A percentile compares a stretch with the other conserved stretches of the same genome.
Conservation (phyloP, 2,329 filamentous ascomycete species). For the Helotiales sp. region DNA sequence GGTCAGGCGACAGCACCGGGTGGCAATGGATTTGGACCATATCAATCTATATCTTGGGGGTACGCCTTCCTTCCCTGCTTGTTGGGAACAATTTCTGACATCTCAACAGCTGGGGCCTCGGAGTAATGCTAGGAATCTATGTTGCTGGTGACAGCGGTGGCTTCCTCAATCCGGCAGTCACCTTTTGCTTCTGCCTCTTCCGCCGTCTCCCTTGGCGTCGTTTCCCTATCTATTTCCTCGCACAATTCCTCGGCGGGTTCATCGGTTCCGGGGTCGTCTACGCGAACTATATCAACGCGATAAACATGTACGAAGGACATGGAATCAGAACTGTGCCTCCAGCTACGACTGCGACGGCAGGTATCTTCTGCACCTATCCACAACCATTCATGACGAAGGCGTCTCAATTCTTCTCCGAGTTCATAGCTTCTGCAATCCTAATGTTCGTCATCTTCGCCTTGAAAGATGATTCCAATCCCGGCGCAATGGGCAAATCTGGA, state of each 20-base stretch:
- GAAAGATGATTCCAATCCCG: slow-evolving; percentile 52
- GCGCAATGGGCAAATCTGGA: slow-evolving; percentile 32
- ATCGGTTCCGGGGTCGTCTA: slow-evolving; percentile 60
- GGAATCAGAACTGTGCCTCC: slow-evolving; percentile 62
- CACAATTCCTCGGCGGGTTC: slow-evolving; percentile 69
- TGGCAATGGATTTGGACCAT: slow-evolving; percentile 26
- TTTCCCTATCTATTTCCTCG: slow-evolving; percentile 65
- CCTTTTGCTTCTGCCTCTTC: slow-evolving; percentile 67
- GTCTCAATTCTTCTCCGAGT: slow-evolving; percentile 71
- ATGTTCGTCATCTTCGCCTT: slow-evolving; percentile 74
- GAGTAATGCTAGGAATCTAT: slow-evolving; percentile 70
- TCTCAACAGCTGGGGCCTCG: slow-evolving; percentile 46
- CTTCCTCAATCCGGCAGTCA: slow-evolving; percentile 72
- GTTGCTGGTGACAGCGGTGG: slow-evolving; percentile 64
- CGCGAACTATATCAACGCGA: slow-evolving; percentile 63
- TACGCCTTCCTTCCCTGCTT: slow-evolving; percentile 5
- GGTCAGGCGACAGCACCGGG: slow-evolving; percentile 24
- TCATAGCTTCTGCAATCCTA: slow-evolving; percentile 65
- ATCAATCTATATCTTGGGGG: slow-evolving; percentile 32
- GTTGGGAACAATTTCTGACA: background rate
- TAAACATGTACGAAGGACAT: slow-evolving; percentile 62
- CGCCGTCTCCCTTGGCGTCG: slow-evolving; percentile 69
- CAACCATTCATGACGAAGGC: slow-evolving; percentile 64
- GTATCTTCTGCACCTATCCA: slow-evolving; percentile 74
- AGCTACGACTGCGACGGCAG: slow-evolving; percentile 60